Evolutionary conservation across 164 flowering plant species (phyloP).

Genomic region (Vitis riparia): DNA sequence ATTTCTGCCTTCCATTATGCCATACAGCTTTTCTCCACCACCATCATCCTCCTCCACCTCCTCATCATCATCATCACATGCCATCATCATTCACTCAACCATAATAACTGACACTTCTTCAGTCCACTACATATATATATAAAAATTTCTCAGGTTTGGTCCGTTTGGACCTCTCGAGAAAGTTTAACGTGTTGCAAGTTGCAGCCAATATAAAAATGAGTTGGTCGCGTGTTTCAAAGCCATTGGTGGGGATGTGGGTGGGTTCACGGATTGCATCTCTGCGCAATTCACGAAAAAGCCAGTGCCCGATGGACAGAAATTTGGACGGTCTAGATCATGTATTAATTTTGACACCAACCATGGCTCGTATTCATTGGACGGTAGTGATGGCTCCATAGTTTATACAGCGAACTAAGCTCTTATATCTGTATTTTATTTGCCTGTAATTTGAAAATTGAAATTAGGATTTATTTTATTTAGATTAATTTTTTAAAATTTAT

Average conservation of each 20-base stretch:
- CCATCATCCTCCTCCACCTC: conserved; percentile 6
- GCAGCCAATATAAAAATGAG: background rate
- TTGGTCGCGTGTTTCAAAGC: background rate
- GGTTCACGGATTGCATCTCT: background rate
- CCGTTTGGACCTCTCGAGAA: background rate
- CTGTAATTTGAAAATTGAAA: too few species aligned
- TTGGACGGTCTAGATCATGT: background rate
- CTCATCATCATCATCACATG: background rate
- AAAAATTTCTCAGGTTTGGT: too few species aligned
- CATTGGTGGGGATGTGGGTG: background rate
- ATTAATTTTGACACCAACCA: too few species aligned
- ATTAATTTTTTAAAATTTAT: too few species aligned
- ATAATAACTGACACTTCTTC: too few species aligned
- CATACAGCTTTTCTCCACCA: conserved; percentile 12
- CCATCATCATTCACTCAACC: too few species aligned
- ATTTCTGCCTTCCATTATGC: conserved; percentile 9
- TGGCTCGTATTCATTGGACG: too few species aligned
- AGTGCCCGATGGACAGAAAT: background rate
- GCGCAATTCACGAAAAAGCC: conserved; percentile 20
- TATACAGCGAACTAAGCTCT: too few species aligned
- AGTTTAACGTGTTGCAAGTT: background rate
- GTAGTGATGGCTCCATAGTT: too few species aligned
- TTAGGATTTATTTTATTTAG: too few species aligned
- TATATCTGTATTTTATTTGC: too few species aligned
- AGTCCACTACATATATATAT: too few species aligned